Conservation (phyloP, 2,329 filamentous ascomycete genomes). For the Gremmenia infestans region DNA sequence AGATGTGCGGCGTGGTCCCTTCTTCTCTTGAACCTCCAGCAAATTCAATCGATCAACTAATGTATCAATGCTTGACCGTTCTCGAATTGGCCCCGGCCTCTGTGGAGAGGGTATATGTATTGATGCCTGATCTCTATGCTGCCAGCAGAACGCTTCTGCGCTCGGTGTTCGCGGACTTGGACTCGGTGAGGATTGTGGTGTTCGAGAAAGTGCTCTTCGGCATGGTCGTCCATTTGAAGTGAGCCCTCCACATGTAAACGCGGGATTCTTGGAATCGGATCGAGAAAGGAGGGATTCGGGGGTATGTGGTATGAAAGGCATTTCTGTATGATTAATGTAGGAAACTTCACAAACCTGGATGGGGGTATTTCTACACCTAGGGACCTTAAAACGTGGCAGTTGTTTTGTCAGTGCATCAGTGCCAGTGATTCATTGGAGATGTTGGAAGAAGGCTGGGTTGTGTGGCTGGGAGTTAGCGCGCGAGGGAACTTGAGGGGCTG, state of each 20-base stretch:
- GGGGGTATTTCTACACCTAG: slow-evolving; percentile 3
- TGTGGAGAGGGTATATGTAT: slow-evolving; percentile 37
- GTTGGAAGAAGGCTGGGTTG: slow-evolving; percentile 3
- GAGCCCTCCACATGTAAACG: slow-evolving; percentile 82
- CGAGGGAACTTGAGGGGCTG: neutral
- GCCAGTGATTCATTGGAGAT: slow-evolving; percentile 13
- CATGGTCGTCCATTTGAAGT: slow-evolving; percentile 80
- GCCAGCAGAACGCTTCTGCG: slow-evolving; percentile 69
- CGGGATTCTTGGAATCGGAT: slow-evolving; percentile 78
- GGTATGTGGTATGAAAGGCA: slow-evolving; percentile 66
- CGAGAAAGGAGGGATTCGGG: slow-evolving; percentile 76
- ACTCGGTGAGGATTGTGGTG: slow-evolving; percentile 24
- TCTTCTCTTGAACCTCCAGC: slow-evolving; percentile 51
- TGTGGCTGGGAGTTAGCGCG: slow-evolving; percentile 5
- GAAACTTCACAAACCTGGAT: slow-evolving; percentile 16
- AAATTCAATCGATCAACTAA: slow-evolving; percentile 75
- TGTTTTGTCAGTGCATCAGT: slow-evolving; percentile 9
- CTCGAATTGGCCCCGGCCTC: slow-evolving; percentile 45
- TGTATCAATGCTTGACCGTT: slow-evolving; percentile 79
- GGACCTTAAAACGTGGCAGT: slow-evolving; percentile 15
- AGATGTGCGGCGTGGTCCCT: slow-evolving; percentile 24
- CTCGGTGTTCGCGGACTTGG: slow-evolving; percentile 25
- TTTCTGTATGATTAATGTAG: slow-evolving; percentile 31
- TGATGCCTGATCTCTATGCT: slow-evolving; percentile 78
- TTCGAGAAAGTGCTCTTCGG: slow-evolving; percentile 60